These are phyloP conservation scores for Hansfordia pulvinata DNA, from an alignment of 2,329 filamentous ascomycete genomes.

Conservation along the genomic window DNA sequence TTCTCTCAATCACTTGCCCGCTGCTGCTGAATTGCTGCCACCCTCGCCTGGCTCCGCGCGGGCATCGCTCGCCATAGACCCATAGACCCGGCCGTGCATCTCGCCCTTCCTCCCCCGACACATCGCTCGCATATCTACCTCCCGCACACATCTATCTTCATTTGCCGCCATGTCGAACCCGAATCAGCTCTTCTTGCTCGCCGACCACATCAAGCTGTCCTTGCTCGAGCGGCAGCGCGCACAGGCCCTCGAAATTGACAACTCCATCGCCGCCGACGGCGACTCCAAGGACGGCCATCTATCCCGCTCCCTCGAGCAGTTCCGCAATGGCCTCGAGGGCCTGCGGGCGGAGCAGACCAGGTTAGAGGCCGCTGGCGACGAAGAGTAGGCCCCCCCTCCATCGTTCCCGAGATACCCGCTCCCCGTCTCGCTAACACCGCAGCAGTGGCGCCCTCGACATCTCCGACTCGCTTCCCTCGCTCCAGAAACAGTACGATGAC, in stretches of 20 bases:
- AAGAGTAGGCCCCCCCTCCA: slow-evolving; percentile 32
- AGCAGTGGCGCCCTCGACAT: slow-evolving; percentile 34
- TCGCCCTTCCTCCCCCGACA: too few species aligned
- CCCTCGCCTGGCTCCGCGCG: too few species aligned
- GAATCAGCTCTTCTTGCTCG: slow-evolving; percentile 78
- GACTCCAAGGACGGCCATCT: slow-evolving; percentile 82
- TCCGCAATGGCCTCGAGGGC: slow-evolving; percentile 64
- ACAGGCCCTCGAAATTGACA: slow-evolving; percentile 64
- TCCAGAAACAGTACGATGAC: slow-evolving; percentile 64
- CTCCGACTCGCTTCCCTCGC: slow-evolving; percentile 49
- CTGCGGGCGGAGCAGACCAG: slow-evolving; percentile 52
- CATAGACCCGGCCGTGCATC: too few species aligned
- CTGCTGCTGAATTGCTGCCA: too few species aligned
- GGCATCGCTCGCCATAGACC: too few species aligned
- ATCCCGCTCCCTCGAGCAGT: slow-evolving; percentile 73
- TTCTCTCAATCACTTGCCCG: too few species aligned
- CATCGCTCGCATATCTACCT: too few species aligned
- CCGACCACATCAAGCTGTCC: slow-evolving; percentile 94
- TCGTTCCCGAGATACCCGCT: slow-evolving; percentile 1
- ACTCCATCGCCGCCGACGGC: too few species aligned
- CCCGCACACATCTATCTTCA: too few species aligned
- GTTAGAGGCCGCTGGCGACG: slow-evolving; percentile 49
- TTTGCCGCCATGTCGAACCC: slow-evolving; percentile 40
- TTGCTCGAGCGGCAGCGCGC: slow-evolving; percentile 84
- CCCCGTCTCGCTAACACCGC: slow-evolving; percentile 9